These are phyloP conservation scores for Auxenochlorella pyrenoidosa DNA, from an alignment of 139 green algal genomes.

Conservation along the genomic window DNA sequence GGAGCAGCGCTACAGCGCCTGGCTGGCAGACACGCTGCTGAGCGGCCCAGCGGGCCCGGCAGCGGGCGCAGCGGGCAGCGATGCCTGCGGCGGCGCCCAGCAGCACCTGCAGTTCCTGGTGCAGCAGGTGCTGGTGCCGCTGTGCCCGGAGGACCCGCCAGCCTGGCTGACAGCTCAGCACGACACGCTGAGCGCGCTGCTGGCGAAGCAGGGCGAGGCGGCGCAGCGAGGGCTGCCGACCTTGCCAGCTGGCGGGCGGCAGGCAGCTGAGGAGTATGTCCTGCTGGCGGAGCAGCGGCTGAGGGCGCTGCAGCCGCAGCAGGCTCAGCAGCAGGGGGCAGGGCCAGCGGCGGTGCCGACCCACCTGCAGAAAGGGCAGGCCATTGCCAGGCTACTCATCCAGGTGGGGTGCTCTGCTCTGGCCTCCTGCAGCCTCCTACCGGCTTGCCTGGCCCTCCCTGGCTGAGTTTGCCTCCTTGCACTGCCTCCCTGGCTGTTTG, in stretches of 20 bases:
- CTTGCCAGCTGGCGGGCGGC: not conserved
- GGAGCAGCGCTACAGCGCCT: not conserved
- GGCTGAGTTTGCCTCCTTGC: no score
- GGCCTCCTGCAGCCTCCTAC: not conserved
- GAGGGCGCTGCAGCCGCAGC: not conserved
- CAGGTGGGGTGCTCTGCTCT: not conserved
- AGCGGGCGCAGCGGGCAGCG: not conserved
- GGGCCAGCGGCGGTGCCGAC: not conserved
- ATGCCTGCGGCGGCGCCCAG: not conserved
- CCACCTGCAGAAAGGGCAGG: conserved; percentile 13
- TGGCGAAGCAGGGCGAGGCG: not conserved
- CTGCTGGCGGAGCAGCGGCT: not conserved
- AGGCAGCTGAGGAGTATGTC: not conserved
- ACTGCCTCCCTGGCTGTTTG: no score
- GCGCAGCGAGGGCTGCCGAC: not conserved
- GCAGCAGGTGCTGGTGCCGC: conserved; percentile 18
- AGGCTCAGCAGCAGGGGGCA: not conserved
- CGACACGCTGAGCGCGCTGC: conserved; percentile 1
- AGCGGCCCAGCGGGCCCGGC: not conserved
- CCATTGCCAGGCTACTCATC: not conserved
- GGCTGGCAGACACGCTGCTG: not conserved
- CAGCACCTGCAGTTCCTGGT: conserved; percentile 29
- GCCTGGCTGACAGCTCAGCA: conserved; percentile 9
- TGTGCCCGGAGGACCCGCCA: conserved; percentile 14
- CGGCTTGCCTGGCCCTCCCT: not conserved